Conservation (phyloP, 176 grass and related monocot genomes). For the Zoysia japonica region DNA sequence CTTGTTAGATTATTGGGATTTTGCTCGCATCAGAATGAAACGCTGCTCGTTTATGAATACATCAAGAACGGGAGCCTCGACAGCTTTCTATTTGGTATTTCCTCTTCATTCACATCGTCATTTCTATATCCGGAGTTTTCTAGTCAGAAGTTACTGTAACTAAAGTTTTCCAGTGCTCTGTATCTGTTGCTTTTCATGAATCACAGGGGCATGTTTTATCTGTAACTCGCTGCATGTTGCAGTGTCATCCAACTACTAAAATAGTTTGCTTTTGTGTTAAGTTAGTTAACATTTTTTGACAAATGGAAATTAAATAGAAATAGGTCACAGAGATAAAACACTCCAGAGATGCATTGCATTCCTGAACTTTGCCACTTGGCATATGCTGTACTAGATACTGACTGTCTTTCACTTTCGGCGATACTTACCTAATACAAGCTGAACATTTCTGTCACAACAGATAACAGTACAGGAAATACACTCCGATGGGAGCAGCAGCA, state of each 20-base stretch:
- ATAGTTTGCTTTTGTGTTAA: background rate
- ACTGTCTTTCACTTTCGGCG: background rate
- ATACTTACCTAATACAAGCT: background rate
- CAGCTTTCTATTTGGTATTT: conserved; percentile 42
- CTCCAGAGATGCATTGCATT: background rate
- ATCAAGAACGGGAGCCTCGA: conserved; percentile 47
- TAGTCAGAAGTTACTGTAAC: background rate
- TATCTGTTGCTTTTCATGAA: background rate
- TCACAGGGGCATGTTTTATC: background rate
- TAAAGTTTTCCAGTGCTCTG: background rate
- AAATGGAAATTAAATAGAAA: background rate
- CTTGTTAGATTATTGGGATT: conserved; percentile 51
- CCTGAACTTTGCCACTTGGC: background rate
- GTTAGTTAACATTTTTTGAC: too few species aligned
- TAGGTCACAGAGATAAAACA: background rate
- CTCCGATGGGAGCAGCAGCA: conserved; percentile 33
- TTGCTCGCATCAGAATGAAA: conserved; percentile 37
- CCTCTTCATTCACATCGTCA: background rate
- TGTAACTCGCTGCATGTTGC: background rate
- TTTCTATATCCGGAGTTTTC: background rate
- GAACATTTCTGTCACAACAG: conserved; percentile 3
- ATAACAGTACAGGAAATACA: background rate
- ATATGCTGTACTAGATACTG: background rate
- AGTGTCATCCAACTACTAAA: background rate
- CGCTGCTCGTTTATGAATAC: conserved; percentile 41